A percentile compares a stretch with the other conserved stretches of the same genome.
Evolutionary conservation across 192 early-diverging fungal genomes (phyloP).

Genomic region (Coemansia sp.): DNA sequence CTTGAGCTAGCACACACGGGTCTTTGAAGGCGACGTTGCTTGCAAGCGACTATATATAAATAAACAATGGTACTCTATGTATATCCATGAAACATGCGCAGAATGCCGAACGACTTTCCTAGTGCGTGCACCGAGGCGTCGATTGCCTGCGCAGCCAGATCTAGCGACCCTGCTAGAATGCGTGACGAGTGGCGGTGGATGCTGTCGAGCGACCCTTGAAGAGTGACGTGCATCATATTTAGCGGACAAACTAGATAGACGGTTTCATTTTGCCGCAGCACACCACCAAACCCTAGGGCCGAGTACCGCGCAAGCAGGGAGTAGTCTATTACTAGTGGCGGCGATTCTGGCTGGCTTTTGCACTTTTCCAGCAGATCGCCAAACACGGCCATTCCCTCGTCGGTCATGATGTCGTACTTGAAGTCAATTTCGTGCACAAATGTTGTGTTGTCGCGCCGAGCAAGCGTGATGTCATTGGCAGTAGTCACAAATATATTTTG

Average conservation of each 20-base stretch:
- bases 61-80: background rate
- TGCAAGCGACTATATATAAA: background rate
- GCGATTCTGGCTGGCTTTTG: background rate
- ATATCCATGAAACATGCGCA: background rate
- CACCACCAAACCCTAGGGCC: background rate
- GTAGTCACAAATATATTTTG: background rate
- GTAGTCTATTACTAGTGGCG: constrained; percentile 2
- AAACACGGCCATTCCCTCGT: background rate
- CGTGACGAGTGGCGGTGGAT: background rate
- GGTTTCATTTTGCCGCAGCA: background rate
- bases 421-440: constrained; percentile 2
- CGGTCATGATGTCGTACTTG: background rate
- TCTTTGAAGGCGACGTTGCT: background rate
- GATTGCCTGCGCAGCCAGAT: background rate
- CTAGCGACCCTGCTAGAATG: background rate
- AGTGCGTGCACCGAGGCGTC: background rate
- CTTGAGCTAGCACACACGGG: background rate
- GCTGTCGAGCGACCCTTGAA: background rate
- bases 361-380: background rate
- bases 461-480: background rate
- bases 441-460: background rate
- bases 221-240: background rate
- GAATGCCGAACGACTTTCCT: background rate
- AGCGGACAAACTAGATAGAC: background rate
- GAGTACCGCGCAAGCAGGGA: background rate